A percentile compares a stretch with the other conserved stretches of the same genome.
Evolutionary conservation across 441 rosid species (phyloP).

Genomic region (Gossypium armourianum): DNA sequence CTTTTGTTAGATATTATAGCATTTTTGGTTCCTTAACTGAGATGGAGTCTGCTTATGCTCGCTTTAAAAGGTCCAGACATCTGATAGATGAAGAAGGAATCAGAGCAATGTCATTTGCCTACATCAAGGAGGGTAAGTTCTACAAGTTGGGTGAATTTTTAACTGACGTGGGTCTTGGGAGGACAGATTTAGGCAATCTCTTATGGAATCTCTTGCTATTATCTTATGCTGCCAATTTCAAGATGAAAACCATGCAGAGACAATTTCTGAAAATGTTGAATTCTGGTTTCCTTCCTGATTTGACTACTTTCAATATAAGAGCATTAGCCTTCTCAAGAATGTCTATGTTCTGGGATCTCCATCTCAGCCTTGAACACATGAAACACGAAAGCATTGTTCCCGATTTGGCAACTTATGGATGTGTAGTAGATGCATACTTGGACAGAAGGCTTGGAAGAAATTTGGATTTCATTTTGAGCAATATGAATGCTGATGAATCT

Average conservation of each 20-base stretch:
- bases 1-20: slow-evolving; percentile 43
- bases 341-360: slow-evolving; percentile 8
- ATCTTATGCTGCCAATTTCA: slow-evolving; percentile 17
- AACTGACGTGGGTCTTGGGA: slow-evolving; percentile 49
- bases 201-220: slow-evolving; percentile 19
- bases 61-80: slow-evolving; percentile 46
- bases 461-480: not conserved
- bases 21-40: slow-evolving; percentile 40
- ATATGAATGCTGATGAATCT: not conserved
- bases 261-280: slow-evolving; percentile 46
- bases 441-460: slow-evolving; percentile 8
- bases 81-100: slow-evolving; percentile 43
- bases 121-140: slow-evolving; percentile 35
- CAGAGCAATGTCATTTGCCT: slow-evolving; percentile 48
- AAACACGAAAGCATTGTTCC: not conserved
- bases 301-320: slow-evolving; percentile 4
- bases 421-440: slow-evolving; percentile 5
- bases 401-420: slow-evolving; percentile 2
- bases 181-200: slow-evolving; percentile 50
- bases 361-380: slow-evolving; percentile 8
- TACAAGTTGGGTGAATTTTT: slow-evolving; percentile 49
- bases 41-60: slow-evolving; percentile 51
- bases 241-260: slow-evolving; percentile 75
- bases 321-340: slow-evolving; percentile 6
- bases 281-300: not conserved